Conservation (phyloP, 495 filamentous ascomycete species). For the Penicillium roqueforti region DNA sequence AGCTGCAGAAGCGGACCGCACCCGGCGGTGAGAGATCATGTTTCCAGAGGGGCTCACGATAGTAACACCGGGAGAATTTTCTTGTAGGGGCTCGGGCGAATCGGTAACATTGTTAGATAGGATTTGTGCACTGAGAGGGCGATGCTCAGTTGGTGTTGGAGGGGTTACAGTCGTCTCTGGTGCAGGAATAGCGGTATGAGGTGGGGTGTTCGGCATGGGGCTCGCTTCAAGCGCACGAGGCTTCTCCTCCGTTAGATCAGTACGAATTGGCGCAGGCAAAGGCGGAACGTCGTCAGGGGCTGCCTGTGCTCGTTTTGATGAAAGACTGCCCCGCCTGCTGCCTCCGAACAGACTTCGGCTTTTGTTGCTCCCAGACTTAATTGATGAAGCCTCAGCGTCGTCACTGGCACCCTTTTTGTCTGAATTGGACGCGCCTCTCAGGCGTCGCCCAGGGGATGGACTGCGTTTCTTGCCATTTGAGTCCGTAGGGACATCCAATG, state of each 20-base stretch:
- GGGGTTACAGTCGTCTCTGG: slow-evolving; percentile 54
- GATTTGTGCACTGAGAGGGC: slow-evolving; percentile 17
- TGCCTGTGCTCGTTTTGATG: slow-evolving; percentile 33
- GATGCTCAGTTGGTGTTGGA: slow-evolving; percentile 45
- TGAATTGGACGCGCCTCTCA: slow-evolving; percentile 46
- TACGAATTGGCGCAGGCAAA: slow-evolving; percentile 35
- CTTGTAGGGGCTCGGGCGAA: slow-evolving; percentile 34
- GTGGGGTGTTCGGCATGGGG: slow-evolving; percentile 41
- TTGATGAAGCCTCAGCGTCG: slow-evolving; percentile 42
- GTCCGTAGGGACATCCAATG: slow-evolving; percentile 32
- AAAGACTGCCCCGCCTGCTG: slow-evolving; percentile 40
- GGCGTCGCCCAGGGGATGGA: slow-evolving; percentile 40
- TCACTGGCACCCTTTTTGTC: slow-evolving; percentile 39
- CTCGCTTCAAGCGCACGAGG: slow-evolving; percentile 22
- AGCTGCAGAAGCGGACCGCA: slow-evolving; percentile 60
- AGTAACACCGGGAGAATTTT: slow-evolving; percentile 31
- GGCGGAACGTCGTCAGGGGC: slow-evolving; percentile 29
- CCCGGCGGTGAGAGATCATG: slow-evolving; percentile 72
- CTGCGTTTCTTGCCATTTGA: slow-evolving; percentile 35
- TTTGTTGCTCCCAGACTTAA: slow-evolving; percentile 32
- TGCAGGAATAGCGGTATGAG: slow-evolving; percentile 37
- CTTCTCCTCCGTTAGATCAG: slow-evolving; percentile 32
- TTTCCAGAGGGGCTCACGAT: slow-evolving; percentile 56
- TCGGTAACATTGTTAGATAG: slow-evolving; percentile 28
- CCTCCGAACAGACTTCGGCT: slow-evolving; percentile 31